Evolutionary conservation across 1,284 basidiomycete species (phyloP), one percentile per base, ranked within the genome.

Genomic region (Apiotrichum gamsii): DNA sequence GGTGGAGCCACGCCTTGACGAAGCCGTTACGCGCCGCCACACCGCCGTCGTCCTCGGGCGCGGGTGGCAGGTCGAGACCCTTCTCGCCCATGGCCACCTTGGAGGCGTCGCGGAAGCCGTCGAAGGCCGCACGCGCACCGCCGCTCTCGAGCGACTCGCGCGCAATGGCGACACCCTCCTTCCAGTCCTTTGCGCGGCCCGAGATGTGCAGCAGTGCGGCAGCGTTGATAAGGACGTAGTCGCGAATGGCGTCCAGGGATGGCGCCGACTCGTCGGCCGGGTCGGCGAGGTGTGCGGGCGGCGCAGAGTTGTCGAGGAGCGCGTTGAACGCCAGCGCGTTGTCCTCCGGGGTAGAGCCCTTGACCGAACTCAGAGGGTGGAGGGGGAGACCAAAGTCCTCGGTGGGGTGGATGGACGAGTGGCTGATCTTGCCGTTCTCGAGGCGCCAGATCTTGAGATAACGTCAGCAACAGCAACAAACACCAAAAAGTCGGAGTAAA

Each of bases 221-320:
- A 1, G 89, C 80, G 62, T 94, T 94, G 70, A 94, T 72, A 45
- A 90, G 72, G 48, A 94, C 87, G 64, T 90, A 94, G 62, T 91
- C 83, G 30, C 81, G 67, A 43, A 90, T 79, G 0, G 87, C 78
- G 5, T 69, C 74, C 49, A 87, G 49, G 5, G 64, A 67, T 3
- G 72, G 72, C 8, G 65, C 64, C 31, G 28, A 84, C 78, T 41
- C 82, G 69, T 46, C 47, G 2, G 62, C 51, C 4, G 65, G 70
- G 14, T 60, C 39, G 3, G 69, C 65, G 20, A 73, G 64, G 49
- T 73, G 70, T 0, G 64, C 19, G 2, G 71, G 62, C 9, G 67
- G 58, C 10, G 51, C 37, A 4, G 56, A 19, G 48, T 62, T 56
- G 29, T 61, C 43, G 75, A 81, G 35, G 67, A 79, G 52, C 84